Base-by-base conservation (phyloP, 306 rosid species). In the Begonia masoniana region DNA sequence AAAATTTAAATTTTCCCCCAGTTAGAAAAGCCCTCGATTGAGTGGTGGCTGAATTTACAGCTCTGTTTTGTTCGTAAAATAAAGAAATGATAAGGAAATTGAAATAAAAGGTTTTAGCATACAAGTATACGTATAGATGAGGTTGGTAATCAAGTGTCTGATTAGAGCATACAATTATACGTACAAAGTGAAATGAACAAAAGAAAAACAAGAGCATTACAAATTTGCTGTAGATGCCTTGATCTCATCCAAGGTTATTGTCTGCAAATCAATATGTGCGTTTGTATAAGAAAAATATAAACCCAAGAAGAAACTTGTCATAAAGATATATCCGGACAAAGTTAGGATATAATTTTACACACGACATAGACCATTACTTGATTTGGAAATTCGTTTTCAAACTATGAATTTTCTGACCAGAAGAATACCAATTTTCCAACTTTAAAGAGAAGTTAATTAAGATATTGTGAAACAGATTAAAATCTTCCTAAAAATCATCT, bases 241-340 rank as follows among this genome's bases (percentile, higher is more conserved):
- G 72, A 86, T 91, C 80, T 91, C 95, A 10, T 86, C 96, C 81
- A 91, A 61, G 45, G 88, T 50, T 49, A 91, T 83, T 14, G 54
- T 0, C 96, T 91, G 82, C 95, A 79, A 43, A 55, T 15, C n/a
- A 13, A 43, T 1, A 43, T 43, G n/a, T 43, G 1, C 48, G 6
- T 10, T 43, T 43, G 13, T 43, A 43, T 43, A 13, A 43, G 48
- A 43, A 43, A 43, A 43, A 43, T 43, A 43, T 13, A 43, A 3
- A 43, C 12, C 13, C 4, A 43, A 43, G 48, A 10, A 10, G n/a
- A 10, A 43, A 43, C 48, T 43, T 17, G 1, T 17, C 1, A 17
- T 17, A 17, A 17, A 17, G 19, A 17, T 1, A 17, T 17, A 17
- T 17, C 19, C 19, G 19, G 19, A 17, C 19, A 17, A 17, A 17